Base-by-base conservation (phyloP, 306 rosid species). In the Castanopsis chinensis region DNA sequence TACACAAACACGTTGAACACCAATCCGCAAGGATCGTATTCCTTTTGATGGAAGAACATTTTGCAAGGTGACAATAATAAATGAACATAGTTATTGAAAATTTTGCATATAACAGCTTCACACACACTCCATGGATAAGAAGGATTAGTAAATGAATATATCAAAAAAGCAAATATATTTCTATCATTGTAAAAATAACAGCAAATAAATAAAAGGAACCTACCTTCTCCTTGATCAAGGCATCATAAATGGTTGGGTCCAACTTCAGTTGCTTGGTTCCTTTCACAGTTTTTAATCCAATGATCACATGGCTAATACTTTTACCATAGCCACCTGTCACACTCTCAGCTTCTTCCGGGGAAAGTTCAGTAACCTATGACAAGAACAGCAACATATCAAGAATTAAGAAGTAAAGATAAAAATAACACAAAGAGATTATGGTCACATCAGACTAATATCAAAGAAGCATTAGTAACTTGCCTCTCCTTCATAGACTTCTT, bases 401-500 rank as follows among this genome's bases (percentile, higher is more conserved):
- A 74, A 64, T 33, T 76, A 69, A 15, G 64, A 80, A 74, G 20
- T 71, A 72, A 37, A 43, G 57, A 61, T 76, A 79, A 5, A 77
- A 37, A 30, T 59, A 30, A 68, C n/a, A 84, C n/a, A 53, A 74
- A 55, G 64, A 54, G 33, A 25, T 23, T 58, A 77, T 73, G 67
- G 58, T 58, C 61, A 51, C 69, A 72, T 28, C 72, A 51, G 21
- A 80, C 7, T 51, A 64, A 59, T 25, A 25, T 72, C 55, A 58
- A 78, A 56, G 11, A 28, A 70, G 27, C 37, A 76, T 6, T 12
- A 27, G 70, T 28, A 75, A 87, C 87, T 84, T 86, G 90, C 99
- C 98, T 95, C 99, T 79, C 99, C 98, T 82, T 95, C 99, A 76
- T 90, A 95, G 41, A 94, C 98, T 84, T 94, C 98, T 87, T 94